These are phyloP conservation scores for Sporisorium sorghi DNA, from an alignment of 1,284 basidiomycete species.

Conservation along the genomic window DNA sequence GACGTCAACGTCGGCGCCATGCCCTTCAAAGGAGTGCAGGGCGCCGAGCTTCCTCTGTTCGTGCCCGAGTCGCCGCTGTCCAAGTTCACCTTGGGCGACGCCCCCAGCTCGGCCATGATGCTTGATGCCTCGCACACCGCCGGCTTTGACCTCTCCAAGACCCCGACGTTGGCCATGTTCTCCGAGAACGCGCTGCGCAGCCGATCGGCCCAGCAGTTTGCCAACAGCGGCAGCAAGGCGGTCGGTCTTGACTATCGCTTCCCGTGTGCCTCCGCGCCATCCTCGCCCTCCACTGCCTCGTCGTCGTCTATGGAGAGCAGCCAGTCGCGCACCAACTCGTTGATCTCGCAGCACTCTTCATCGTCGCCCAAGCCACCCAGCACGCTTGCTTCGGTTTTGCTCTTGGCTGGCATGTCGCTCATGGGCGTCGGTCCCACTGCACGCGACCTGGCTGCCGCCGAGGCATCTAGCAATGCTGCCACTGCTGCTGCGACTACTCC, in stretches of 20 bases:
- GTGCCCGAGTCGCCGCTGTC: constrained; percentile 43
- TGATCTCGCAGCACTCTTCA: constrained; percentile 7
- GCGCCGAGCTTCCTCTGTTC: constrained; percentile 44
- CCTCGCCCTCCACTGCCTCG: constrained; percentile 45
- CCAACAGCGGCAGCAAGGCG: constrained; percentile 16
- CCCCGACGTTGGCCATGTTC: constrained; percentile 48
- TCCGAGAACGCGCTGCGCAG: constrained; percentile 37
- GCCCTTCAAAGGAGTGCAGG: constrained; percentile 37
- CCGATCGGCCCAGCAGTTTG: constrained; percentile 24
- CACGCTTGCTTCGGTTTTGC: constrained; percentile 25
- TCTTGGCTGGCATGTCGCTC: constrained; percentile 39
- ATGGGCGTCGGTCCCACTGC: constrained; percentile 34
- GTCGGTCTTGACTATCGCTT: constrained; percentile 40
- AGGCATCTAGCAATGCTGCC: constrained; percentile 8
- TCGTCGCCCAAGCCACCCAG: constrained; percentile 17
- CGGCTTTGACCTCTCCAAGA: constrained; percentile 41
- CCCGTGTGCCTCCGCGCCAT: constrained; percentile 35
- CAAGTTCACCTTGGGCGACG: constrained; percentile 33
- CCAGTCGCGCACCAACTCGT: constrained; percentile 18
- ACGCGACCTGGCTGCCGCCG: constrained; percentile 16
- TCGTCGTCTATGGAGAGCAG: constrained; percentile 32
- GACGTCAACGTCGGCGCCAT: constrained; percentile 18
- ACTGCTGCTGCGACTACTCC: constrained; percentile 2
- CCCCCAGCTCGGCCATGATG: constrained; percentile 15
- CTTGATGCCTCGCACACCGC: constrained; percentile 22